Conservation (phyloP, 1,284 basidiomycete genomes). For the Cutaneotrichosporon spelunceum region DNA sequence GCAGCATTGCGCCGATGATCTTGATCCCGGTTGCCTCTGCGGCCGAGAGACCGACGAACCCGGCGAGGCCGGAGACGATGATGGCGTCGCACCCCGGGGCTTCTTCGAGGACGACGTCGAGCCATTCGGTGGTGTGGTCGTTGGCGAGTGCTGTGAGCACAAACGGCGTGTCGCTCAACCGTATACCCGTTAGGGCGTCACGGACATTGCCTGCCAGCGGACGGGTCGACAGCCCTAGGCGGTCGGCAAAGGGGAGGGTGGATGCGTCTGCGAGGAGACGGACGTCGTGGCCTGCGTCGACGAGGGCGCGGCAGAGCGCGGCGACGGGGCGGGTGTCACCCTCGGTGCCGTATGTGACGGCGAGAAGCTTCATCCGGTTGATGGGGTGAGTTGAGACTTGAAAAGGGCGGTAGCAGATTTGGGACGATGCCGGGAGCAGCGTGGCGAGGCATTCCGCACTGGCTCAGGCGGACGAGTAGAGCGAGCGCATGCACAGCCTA, state of each 20-base stretch:
- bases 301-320: constrained; percentile 6
- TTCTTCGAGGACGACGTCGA: background rate
- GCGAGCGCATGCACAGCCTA: too few relatives aligned
- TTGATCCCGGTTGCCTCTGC: background rate
- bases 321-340: constrained; percentile 3
- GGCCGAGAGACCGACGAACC: constrained; percentile 1
- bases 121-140: background rate
- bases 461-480: too few relatives aligned
- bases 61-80: background rate
- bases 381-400: background rate
- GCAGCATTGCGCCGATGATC: background rate
- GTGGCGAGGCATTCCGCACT: too few relatives aligned
- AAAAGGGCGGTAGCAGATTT: background rate
- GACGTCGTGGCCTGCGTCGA: constrained; percentile 3
- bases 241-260: background rate
- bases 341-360: constrained; percentile 1
- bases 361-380: constrained; percentile 2
- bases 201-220: background rate
- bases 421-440: too few relatives aligned
- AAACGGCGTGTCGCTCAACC: background rate
- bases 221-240: background rate
- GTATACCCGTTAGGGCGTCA: background rate
- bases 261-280: constrained; percentile 3
- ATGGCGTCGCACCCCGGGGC: constrained; percentile 1
- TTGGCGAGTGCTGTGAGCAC: background rate